Evolutionary conservation across 768 basidiomycete genomes (phyloP).

Genomic region (Sistotremastrum niveocremeum): DNA sequence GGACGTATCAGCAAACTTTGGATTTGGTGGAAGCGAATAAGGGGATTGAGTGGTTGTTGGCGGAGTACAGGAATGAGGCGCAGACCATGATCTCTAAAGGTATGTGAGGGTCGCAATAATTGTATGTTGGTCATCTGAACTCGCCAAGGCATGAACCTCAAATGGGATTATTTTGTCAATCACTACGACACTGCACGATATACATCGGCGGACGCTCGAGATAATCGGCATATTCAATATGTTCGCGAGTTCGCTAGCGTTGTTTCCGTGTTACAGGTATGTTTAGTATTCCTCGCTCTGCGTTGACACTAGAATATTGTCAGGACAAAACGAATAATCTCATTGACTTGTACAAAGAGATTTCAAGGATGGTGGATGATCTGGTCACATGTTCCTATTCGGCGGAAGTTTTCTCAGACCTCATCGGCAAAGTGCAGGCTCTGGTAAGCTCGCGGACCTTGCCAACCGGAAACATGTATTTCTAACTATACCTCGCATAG

Average conservation of each 20-base stretch:
- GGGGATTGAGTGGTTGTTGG: slow-evolving; percentile 88
- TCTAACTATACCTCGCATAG: slow-evolving; percentile 21
- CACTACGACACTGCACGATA: slow-evolving; percentile 79
- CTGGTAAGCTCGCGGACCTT: slow-evolving; percentile 37
- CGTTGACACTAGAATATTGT: slow-evolving; percentile 1
- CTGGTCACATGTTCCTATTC: slow-evolving; percentile 79
- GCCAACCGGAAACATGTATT: not conserved
- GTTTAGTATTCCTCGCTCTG: slow-evolving; percentile 1
- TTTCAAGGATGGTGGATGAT: slow-evolving; percentile 74
- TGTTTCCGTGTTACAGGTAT: slow-evolving; percentile 79
- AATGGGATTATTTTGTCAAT: slow-evolving; percentile 95
- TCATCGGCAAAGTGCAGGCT: slow-evolving; percentile 69
- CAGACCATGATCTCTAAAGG: slow-evolving; percentile 90
- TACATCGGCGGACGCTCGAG: slow-evolving; percentile 61
- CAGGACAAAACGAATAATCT: slow-evolving; percentile 92
- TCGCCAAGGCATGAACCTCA: slow-evolving; percentile 73
- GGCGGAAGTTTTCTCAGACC: slow-evolving; percentile 64
- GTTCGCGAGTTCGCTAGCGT: slow-evolving; percentile 92
- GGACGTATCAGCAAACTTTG: slow-evolving; percentile 92
- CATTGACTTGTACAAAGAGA: slow-evolving; percentile 83
- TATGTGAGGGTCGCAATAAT: slow-evolving; percentile 20
- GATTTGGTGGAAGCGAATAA: slow-evolving; percentile 83
- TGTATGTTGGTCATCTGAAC: not conserved
- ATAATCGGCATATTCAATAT: slow-evolving; percentile 85
- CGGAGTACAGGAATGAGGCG: slow-evolving; percentile 85